phyloP scores from a whole-genome alignment of 1,284 basidiomycete species.

The Cutaneotrichosporon mucoides region DNA sequence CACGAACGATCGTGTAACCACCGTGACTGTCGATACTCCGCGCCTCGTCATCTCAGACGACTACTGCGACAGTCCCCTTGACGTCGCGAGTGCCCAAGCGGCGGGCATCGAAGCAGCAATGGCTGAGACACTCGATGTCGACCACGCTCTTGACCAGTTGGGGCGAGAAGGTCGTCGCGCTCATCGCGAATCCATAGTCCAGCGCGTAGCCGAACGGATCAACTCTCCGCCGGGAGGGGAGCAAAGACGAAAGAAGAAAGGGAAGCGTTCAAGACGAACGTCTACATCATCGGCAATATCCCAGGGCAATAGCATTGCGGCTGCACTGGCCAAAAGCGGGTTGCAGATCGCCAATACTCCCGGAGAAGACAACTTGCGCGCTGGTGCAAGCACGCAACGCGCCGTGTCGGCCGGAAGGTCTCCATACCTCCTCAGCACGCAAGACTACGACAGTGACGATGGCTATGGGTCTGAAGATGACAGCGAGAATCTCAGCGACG shows the following conservation, averaged over 20 bases:
- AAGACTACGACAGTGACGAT: constrained; percentile 25
- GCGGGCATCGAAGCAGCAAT: neutral
- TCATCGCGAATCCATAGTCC: constrained; percentile 26
- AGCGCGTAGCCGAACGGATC: constrained; percentile 18
- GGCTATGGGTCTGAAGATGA: constrained; percentile 53
- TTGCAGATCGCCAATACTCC: constrained; percentile 22
- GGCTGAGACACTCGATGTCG: neutral
- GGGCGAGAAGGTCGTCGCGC: constrained; percentile 5
- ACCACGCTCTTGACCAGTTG: neutral
- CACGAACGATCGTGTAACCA: neutral
- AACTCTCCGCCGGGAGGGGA: constrained; percentile 4
- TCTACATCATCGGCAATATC: constrained; percentile 27
- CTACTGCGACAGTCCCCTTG: neutral
- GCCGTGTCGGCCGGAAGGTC: constrained; percentile 14
- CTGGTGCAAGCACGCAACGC: neutral
- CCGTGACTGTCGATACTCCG: neutral
- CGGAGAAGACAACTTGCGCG: neutral
- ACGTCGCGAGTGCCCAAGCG: neutral
- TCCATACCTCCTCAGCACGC: constrained; percentile 24
- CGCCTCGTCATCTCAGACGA: constrained; percentile 1
- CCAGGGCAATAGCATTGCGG: constrained; percentile 27
- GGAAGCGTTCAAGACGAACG: constrained; percentile 24
- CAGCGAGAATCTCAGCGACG: constrained; percentile 52
- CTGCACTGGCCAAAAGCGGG: constrained; percentile 37
- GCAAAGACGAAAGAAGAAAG: constrained; percentile 20